Conservation (phyloP, 345 rosid genomes). For the Brassica rapa region DNA sequence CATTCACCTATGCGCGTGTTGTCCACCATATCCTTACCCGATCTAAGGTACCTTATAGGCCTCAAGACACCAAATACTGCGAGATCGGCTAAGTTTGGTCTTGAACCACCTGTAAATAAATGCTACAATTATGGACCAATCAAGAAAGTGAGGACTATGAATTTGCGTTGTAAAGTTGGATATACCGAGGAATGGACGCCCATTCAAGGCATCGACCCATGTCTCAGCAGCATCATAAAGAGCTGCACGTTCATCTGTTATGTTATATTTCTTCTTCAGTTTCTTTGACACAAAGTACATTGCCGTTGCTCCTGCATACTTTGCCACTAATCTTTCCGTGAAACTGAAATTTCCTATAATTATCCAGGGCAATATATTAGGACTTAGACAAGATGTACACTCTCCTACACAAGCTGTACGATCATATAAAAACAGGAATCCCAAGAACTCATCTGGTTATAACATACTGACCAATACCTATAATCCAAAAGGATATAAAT, state of each 20-base stretch:
- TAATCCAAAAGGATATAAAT: not conserved
- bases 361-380: not conserved
- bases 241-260: conserved; percentile 83
- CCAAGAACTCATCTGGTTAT: not conserved
- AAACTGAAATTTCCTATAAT: conserved; percentile 84
- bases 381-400: not conserved
- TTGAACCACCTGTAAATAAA: conserved; percentile 59
- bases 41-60: conserved; percentile 74
- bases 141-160: not conserved
- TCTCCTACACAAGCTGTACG: not conserved
- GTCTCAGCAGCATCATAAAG: conserved; percentile 89
- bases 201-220: conserved; percentile 83
- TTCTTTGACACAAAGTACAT: conserved; percentile 95
- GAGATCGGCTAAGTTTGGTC: conserved; percentile 92
- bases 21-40: conserved; percentile 91
- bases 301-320: conserved; percentile 88
- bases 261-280: conserved; percentile 85
- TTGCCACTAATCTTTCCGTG: conserved; percentile 75
- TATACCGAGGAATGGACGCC: conserved; percentile 70
- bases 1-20: conserved; percentile 85
- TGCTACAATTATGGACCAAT: conserved; percentile 14
- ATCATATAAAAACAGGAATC: not conserved
- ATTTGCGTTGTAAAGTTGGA: conserved; percentile 5
- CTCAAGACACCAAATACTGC: conserved; percentile 89
- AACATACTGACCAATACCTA: not conserved